Percentiles rank a stretch among this genome's conserved stretches.
Conservation (phyloP, 768 basidiomycete species). For the Boletus tomentosulus region DNA sequence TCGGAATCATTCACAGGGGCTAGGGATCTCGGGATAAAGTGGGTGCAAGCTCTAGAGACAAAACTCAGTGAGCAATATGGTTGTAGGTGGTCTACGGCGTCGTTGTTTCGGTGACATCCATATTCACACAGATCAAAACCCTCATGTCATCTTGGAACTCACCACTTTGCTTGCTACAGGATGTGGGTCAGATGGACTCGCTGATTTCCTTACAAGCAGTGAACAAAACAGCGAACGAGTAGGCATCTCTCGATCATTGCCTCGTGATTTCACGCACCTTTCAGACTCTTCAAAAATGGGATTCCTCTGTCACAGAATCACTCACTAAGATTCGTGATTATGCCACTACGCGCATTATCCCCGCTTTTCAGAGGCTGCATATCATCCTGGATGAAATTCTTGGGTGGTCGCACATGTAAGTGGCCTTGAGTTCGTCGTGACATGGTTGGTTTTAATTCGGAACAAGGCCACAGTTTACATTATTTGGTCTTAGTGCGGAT, state of each 20-base stretch:
- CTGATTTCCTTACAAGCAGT: constrained; percentile 71
- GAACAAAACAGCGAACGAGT: constrained; percentile 84
- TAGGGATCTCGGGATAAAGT: constrained; percentile 67
- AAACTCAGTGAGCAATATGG: constrained; percentile 66
- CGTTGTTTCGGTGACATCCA: constrained; percentile 7
- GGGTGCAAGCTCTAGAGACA: constrained; percentile 61
- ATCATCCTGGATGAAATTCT: constrained; percentile 72
- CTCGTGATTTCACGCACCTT: constrained; percentile 19
- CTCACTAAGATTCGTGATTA: constrained; percentile 70
- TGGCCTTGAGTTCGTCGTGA: constrained; percentile 18
- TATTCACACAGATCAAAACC: constrained; percentile 46
- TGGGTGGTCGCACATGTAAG: constrained; percentile 75
- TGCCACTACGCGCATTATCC: constrained; percentile 63
- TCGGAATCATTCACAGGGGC: constrained; percentile 62
- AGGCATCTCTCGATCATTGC: constrained; percentile 19
- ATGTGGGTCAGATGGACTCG: constrained; percentile 61
- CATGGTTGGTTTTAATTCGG: constrained; percentile 9
- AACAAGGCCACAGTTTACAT: constrained; percentile 51
- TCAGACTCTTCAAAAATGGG: constrained; percentile 82
- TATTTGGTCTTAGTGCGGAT: constrained; percentile 50
- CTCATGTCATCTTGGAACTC: constrained; percentile 66
- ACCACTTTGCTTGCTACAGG: constrained; percentile 70
- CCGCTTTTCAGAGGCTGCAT: constrained; percentile 73
- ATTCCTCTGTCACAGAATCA: constrained; percentile 65
- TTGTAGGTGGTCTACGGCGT: constrained; percentile 40